Conservation (phyloP, 2,329 filamentous ascomycete genomes). For the Pseudocercospora pini-densiflorae region DNA sequence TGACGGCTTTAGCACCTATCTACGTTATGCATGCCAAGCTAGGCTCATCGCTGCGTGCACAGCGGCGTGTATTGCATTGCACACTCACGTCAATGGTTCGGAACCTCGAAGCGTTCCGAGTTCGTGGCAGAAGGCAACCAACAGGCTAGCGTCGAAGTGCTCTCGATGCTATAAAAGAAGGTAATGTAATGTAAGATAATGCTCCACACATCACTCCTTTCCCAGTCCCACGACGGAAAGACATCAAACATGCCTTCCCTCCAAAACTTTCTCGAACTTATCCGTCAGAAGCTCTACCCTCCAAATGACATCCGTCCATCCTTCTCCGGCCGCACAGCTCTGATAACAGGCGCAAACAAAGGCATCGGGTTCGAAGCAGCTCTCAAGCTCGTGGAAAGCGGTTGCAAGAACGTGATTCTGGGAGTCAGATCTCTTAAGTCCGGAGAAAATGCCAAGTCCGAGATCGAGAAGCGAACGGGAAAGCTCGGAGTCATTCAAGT, state of each 20-base stretch:
- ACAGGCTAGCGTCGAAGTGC: no score
- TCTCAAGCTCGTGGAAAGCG: slow-evolving; percentile 47
- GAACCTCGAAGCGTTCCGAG: no score
- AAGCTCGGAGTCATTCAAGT: slow-evolving; percentile 46
- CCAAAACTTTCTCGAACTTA: neutral
- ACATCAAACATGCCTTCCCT: neutral
- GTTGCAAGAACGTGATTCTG: slow-evolving; percentile 50
- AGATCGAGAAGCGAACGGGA: slow-evolving; percentile 44
- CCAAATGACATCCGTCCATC: neutral
- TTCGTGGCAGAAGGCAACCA: no score
- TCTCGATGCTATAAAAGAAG: no score
- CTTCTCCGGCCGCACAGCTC: slow-evolving; percentile 32
- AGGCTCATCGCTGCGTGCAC: no score
- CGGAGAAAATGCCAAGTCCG: slow-evolving; percentile 49
- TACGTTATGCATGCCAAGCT: neutral
- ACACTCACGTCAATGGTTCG: neutral
- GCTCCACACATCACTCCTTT: no score
- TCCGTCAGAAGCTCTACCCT: neutral
- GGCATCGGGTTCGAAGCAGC: slow-evolving; percentile 55
- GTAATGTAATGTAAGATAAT: no score
- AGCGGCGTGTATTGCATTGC: no score
- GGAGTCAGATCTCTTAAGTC: slow-evolving; percentile 49
- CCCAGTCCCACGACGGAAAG: neutral
- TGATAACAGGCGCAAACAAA: slow-evolving; percentile 56
- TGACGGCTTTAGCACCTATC: neutral